A percentile compares a stretch with the other conserved stretches of the same genome.
These are phyloP conservation scores for Sphaerulina vaccinii DNA, from an alignment of 2,329 filamentous ascomycete genomes.

Conservation along the genomic window DNA sequence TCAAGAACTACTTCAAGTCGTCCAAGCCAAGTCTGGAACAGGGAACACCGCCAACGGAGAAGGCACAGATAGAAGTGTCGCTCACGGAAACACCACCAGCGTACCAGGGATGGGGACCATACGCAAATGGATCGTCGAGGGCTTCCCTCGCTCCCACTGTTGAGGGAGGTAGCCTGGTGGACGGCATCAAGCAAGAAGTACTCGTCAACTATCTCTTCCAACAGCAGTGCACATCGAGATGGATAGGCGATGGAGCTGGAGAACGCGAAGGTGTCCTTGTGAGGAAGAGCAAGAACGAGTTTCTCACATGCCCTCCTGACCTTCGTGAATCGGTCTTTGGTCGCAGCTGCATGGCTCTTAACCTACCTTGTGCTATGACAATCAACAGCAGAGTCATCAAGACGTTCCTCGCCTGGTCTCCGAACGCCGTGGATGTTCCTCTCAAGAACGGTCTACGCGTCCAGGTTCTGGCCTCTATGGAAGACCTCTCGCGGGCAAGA, in stretches of 20 bases:
- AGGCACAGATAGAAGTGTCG: background rate
- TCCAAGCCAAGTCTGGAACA: slow-evolving; percentile 37
- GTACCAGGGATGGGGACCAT: background rate
- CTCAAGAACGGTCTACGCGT: slow-evolving; percentile 74
- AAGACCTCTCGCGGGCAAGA: slow-evolving; percentile 67
- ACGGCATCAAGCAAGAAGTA: background rate
- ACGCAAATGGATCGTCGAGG: background rate
- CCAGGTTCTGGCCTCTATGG: slow-evolving; percentile 70
- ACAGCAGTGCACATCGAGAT: slow-evolving; percentile 71
- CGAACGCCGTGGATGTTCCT: slow-evolving; percentile 71
- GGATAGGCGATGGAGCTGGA: slow-evolving; percentile 69
- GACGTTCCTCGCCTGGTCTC: slow-evolving; percentile 71
- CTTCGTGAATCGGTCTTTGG: background rate
- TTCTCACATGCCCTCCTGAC: background rate
- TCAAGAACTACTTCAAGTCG: slow-evolving; percentile 63
- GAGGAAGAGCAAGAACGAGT: slow-evolving; percentile 55
- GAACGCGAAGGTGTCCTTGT: slow-evolving; percentile 71
- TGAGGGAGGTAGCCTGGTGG: background rate
- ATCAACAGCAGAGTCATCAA: slow-evolving; percentile 78
- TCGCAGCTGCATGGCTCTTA: background rate
- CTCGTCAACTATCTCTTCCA: slow-evolving; percentile 72
- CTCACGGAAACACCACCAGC: background rate
- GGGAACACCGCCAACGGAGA: background rate
- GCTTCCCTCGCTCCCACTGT: background rate
- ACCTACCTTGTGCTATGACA: slow-evolving; percentile 66